phyloP scores from a whole-genome alignment of 2,329 filamentous ascomycete species.

The Piedraia hortae region DNA sequence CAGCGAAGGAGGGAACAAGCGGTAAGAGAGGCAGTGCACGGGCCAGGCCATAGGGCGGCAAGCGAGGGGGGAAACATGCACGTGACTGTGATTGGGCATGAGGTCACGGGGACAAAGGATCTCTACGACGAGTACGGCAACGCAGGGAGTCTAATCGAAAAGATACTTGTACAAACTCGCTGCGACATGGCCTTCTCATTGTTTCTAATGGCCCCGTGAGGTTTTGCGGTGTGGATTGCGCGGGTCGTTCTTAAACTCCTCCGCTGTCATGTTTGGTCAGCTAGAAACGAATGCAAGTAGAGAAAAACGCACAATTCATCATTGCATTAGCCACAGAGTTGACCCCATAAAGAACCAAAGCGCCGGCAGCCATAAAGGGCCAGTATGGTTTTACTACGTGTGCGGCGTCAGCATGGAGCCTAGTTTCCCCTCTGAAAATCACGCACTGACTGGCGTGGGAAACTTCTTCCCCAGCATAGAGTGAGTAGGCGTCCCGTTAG shows the following conservation, averaged over 20 bases:
- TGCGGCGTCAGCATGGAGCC: slow-evolving; percentile 3
- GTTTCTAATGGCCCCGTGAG: too few relatives aligned
- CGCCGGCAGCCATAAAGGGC: slow-evolving; percentile 76
- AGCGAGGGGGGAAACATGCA: too few relatives aligned
- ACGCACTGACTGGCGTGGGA: slow-evolving; percentile 22
- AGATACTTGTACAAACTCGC: too few relatives aligned
- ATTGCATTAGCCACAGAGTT: slow-evolving; percentile 57
- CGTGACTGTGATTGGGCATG: too few relatives aligned
- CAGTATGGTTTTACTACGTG: slow-evolving; percentile 61
- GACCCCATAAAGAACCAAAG: slow-evolving; percentile 72
- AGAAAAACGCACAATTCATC: slow-evolving; percentile 41
- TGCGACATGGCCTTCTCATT: too few relatives aligned
- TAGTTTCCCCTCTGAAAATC: too few relatives aligned
- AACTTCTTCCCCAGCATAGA: slow-evolving; percentile 24
- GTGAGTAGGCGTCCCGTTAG: slow-evolving; percentile 2
- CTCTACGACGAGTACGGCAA: too few relatives aligned
- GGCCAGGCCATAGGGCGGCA: too few relatives aligned
- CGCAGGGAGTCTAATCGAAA: too few relatives aligned
- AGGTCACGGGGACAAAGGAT: too few relatives aligned
- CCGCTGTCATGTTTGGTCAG: slow-evolving; percentile 26
- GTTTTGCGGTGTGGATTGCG: slow-evolving; percentile 35
- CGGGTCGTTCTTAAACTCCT: slow-evolving; percentile 92
- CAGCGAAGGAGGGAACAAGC: background rate
- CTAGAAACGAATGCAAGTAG: background rate
- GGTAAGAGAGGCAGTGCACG: too few relatives aligned